Evolutionary conservation across 495 filamentous ascomycete genomes (phyloP), one percentile per base, ranked within the genome.

Genomic region (Astrocystis sublimbata): DNA sequence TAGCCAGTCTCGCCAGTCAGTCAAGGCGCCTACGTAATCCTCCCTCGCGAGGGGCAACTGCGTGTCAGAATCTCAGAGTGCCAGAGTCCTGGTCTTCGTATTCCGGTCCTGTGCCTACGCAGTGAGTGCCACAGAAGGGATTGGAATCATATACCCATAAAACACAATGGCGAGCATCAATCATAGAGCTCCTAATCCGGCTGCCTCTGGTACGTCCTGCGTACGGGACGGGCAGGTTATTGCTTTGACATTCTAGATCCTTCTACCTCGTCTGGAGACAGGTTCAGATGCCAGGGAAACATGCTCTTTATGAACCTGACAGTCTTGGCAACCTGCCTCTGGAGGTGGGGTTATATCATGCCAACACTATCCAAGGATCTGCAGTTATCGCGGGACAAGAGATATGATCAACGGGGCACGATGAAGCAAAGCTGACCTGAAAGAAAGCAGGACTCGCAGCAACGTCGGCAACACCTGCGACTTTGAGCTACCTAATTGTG

Each of bases 101-200:
- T 21, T 1, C 12, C 1, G 6, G 21, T 43, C 41, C 9, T 21
- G 17, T n/a, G 30, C 46, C 46, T 49, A 49, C 46, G 46, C 30
- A 49, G 30, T 49, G 46, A 30, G 46, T 12, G 26, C 46, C 43
- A 47, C 28, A 24, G 24, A 47, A 47, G 23, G 24, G 43, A 47
- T 28, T 26, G 43, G 21, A 28, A 24, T 47, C 43, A 47, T 47
- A 47, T 47, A 47, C 43, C 43, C 43, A 47, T 47, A 47, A 47
- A 47, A 47, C 23, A 28, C 23, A 9, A 24, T 15, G 13, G 23
- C 23, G 23, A 47, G 10, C 43, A 47, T 30, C 46, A 30, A 49
- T 49, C 46, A 49, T 26, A 49, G 15, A 23, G 46, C 26, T 17
- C 30, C 24, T 12, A 49, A 30, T 49, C 24, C 30, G 12, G 46